phyloP scores from a whole-genome alignment of 2,329 filamentous ascomycete genomes.

The Colletotrichum viniferum region DNA sequence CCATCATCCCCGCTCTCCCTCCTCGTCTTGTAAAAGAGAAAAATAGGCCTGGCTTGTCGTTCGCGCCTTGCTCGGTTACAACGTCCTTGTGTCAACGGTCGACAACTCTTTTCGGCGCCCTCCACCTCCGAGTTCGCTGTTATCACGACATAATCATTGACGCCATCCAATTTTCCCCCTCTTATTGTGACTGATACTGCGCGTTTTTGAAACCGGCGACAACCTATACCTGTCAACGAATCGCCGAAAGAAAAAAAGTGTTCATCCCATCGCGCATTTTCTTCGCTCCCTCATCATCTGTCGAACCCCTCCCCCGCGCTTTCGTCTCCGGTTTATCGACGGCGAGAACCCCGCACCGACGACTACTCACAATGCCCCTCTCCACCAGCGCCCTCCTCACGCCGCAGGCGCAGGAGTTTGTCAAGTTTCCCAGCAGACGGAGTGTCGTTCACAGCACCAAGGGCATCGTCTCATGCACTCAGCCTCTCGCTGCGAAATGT shows the following conservation, averaged over 20 bases:
- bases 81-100: not conserved
- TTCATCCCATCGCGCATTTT: not conserved
- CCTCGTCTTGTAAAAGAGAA: not conserved
- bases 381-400: constrained; percentile 51
- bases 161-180: not conserved
- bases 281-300: not conserved
- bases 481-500: constrained; percentile 87
- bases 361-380: constrained; percentile 46
- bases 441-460: constrained; percentile 94
- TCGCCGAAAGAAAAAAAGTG: too few relatives aligned
- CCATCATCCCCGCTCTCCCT: not conserved
- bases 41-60: not conserved
- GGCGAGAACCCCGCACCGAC: constrained; percentile 9
- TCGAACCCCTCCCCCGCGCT: not conserved
- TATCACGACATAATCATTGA: not conserved
- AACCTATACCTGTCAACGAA: not conserved
- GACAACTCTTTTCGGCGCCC: not conserved
- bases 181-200: not conserved
- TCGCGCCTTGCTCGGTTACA: not conserved
- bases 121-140: not conserved
- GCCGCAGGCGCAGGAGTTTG: constrained; percentile 53
- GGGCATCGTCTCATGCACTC: constrained; percentile 88
- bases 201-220: not conserved
- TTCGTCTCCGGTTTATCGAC: not conserved
- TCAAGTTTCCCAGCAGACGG: constrained; percentile 76